Evolutionary conservation across 768 basidiomycete genomes (phyloP).

Genomic region (Coprinopsis marcescibilis): DNA sequence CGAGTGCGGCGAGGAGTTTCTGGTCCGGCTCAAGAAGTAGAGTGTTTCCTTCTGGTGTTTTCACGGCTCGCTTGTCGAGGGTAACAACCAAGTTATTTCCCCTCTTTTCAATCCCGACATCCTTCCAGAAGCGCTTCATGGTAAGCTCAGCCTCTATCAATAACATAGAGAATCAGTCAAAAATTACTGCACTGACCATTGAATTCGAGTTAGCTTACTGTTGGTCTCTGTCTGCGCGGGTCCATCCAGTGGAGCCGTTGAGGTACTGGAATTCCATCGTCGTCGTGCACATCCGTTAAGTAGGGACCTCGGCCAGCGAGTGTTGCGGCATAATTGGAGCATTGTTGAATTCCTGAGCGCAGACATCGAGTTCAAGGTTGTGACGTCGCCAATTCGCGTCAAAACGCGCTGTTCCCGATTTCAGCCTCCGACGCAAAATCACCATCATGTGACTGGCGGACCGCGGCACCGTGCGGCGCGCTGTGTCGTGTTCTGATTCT

Average conservation of each 20-base stretch:
- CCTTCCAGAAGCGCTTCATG: constrained; percentile 91
- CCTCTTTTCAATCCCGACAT: constrained; percentile 67
- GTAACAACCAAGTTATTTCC: constrained; percentile 54
- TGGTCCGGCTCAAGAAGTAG: constrained; percentile 69
- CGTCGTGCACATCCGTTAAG: background rate
- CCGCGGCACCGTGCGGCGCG: constrained; percentile 1
- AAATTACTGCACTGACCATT: background rate
- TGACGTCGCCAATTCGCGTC: constrained; percentile 3
- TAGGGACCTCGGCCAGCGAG: background rate
- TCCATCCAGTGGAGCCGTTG: constrained; percentile 27
- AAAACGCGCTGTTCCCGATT: background rate
- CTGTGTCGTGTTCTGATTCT: background rate
- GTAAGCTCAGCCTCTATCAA: constrained; percentile 72
- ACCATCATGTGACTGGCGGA: constrained; percentile 19
- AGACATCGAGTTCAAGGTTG: background rate
- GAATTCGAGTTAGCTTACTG: constrained; percentile 34
- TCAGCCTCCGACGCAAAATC: constrained; percentile 7
- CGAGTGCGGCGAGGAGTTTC: constrained; percentile 68
- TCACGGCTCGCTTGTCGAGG: constrained; percentile 78
- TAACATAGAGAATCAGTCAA: background rate
- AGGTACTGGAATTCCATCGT: constrained; percentile 23
- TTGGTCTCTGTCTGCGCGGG: constrained; percentile 56
- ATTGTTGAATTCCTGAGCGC: background rate
- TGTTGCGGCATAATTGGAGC: background rate
- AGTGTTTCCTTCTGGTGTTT: constrained; percentile 80